Evolutionary conservation across 768 basidiomycete genomes (phyloP), one percentile per base, ranked within the genome.

Genomic region (Russula brevipes): DNA sequence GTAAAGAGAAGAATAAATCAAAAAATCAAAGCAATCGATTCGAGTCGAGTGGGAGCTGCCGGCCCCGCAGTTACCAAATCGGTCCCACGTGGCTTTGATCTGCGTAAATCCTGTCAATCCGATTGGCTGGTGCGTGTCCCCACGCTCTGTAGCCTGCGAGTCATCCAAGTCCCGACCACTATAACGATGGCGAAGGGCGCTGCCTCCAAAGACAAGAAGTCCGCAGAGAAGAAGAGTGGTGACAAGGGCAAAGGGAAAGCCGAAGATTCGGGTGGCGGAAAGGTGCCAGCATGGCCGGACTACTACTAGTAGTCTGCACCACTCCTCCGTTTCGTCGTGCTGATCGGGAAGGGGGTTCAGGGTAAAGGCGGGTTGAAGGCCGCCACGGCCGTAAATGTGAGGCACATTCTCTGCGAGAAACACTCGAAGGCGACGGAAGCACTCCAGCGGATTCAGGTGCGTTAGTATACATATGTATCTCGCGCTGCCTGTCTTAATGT

Each of bases 351-450:
- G 35, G 41, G n/a, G 19, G 35, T 24, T 42, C 52, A 82, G 82
- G 79, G 76, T 16, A 86, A 86, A 71, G 81, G 82, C 31, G 78
- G 76, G 2, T 72, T 92, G 73, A 93, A 91, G 74, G 76, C 90
- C 33, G 91, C 91, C 11, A 91, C 84, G 7, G 85, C 91, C 35
- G 76, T 94, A 44, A 92, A 92, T 71, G 91, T 94, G 36, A 85
- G 91, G 35, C 91, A 94, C 72, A 90, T 94, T 47, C 77, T 94
- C 24, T 94, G 91, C 73, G 91, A 94, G 75, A 94, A 93, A 69
- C 88, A 91, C 59, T 86, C 89, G 8, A 90, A 82, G 69, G 89
- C 86, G 2, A 79, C 79, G 47, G 91, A 93, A 71, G 91, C 91
- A 1, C 72, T 93, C 55, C 79, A 85, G 73, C 91, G 89, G 73